Percentiles rank a stretch among this genome's conserved stretches.
These are phyloP conservation scores for Tolypocladium pustulatum DNA, from an alignment of 2,329 filamentous ascomycete genomes.

Conservation along the genomic window DNA sequence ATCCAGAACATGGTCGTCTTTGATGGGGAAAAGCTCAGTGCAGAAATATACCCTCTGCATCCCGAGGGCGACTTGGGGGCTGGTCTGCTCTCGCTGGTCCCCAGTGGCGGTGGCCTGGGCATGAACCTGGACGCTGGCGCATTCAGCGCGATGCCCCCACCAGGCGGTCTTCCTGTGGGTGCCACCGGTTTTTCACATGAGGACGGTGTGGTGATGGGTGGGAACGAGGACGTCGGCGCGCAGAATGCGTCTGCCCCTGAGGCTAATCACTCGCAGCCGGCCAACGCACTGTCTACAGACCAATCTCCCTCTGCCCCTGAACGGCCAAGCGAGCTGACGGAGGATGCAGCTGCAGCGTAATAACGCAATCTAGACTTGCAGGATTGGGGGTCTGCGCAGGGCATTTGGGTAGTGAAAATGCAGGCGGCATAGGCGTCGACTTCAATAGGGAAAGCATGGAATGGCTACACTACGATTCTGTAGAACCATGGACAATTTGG, in stretches of 20 bases:
- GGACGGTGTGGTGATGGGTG: neutral
- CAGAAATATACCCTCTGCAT: conserved; percentile 72
- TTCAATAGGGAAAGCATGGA: neutral
- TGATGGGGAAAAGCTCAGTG: conserved; percentile 71
- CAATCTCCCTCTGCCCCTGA: neutral
- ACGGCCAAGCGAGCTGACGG: neutral
- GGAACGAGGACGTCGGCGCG: neutral
- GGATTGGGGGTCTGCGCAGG: neutral
- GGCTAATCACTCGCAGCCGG: neutral
- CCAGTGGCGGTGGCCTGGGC: conserved; percentile 12
- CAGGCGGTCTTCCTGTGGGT: neutral
- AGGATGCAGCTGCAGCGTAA: neutral
- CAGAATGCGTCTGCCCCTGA: neutral
- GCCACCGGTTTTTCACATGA: neutral
- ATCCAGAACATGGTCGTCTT: conserved; percentile 93
- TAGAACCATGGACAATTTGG: neutral
- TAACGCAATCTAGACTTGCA: neutral
- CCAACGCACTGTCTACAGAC: neutral
- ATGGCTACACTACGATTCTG: neutral
- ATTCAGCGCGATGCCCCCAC: conserved; percentile 1
- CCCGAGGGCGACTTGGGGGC: conserved; percentile 49
- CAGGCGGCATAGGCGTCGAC: neutral
- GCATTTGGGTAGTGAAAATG: neutral
- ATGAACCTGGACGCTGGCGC: conserved; percentile 8
- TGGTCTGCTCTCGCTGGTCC: conserved; percentile 28